phyloP scores from a whole-genome alignment of 2,329 filamentous ascomycete species.

The Chalara sp. region DNA sequence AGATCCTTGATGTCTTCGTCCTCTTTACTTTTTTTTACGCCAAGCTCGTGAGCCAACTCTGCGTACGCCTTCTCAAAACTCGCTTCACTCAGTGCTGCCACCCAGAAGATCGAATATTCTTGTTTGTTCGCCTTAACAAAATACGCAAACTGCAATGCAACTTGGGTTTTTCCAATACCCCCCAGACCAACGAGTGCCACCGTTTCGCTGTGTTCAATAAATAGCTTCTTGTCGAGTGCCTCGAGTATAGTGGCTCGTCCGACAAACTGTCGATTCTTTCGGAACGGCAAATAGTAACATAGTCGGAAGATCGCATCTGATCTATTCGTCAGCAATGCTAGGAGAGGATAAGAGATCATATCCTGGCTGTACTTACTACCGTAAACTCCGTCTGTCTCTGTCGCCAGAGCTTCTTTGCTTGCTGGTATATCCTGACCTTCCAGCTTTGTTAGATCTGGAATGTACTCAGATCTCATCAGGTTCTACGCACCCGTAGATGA shows the following conservation, averaged over 20 bases:
- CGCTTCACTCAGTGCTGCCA: conserved; percentile 32
- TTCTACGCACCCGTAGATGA: conserved; percentile 10
- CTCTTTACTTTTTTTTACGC: conserved; percentile 1
- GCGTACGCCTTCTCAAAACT: conserved; percentile 19
- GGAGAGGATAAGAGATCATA: conserved; percentile 8
- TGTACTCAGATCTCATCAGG: conserved; percentile 9
- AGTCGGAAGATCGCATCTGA: conserved; percentile 6
- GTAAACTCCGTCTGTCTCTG: conserved; percentile 9
- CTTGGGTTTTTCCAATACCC: conserved; percentile 34
- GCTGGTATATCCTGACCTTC: conserved; percentile 10
- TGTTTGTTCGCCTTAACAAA: conserved; percentile 28
- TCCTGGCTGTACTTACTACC: conserved; percentile 10
- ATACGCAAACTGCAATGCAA: conserved; percentile 29
- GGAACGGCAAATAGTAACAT: background rate
- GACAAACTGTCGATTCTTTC: too few species aligned
- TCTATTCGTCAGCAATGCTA: conserved; percentile 9
- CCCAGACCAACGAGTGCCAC: conserved; percentile 30
- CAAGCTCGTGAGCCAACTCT: conserved; percentile 27
- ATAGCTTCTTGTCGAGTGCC: too few species aligned
- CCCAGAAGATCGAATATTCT: conserved; percentile 35
- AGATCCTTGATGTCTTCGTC: conserved; percentile 5
- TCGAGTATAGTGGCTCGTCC: too few species aligned
- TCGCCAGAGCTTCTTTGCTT: conserved; percentile 7
- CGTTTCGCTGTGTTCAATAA: background rate
- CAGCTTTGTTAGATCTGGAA: conserved; percentile 10